Evolutionary conservation across 2,329 filamentous ascomycete species (phyloP), one percentile per base, ranked within the genome.

Genomic region (Massarina eburnea): DNA sequence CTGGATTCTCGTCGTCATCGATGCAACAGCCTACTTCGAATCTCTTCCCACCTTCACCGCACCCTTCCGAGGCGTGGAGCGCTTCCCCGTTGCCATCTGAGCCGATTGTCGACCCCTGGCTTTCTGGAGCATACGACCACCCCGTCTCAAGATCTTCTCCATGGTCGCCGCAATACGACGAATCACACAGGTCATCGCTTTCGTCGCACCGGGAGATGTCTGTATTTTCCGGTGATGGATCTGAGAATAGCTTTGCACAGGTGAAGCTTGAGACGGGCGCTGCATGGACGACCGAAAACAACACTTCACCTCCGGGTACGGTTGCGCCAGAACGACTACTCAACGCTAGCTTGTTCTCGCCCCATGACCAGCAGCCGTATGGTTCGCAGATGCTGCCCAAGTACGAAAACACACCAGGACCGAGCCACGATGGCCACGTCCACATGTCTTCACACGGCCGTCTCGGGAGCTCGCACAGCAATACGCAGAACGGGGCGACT

Each of bases 41-140:
- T 9, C 52, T 61, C 19, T 62, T 68, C 37, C 61, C 68, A 24
- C 59, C 67, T 24, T 69, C 68, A 12, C 67, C 68, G 20, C 63
- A 68, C 19, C 58, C 66, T 6, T 67, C 65, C 12, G 65, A 67
- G 43, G 46, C 52, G 12, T 71, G 67, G 67, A 57, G 55, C 29
- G 40, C 59, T 8, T 67, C 65, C 39, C 59, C 67, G 3, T 48
- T 64, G 17, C 55, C 65, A 46, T 41, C 54, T 18, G 64, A 66
- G n/a, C 52, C 58, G 29, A 55, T 61, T 27, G 61, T 59, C 29
- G 63, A 70, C 39, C 58, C 62, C 9, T 68, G 61, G 55, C 47
- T 57, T 10, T 62, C 64, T 29, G 61, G 62, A 51, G 57, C 62
- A 24, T 69, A 65, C 45, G 66, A 70, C 15, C 61, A 64, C 33